Evolutionary conservation across 352 stramenopile genomes (phyloP).

Genomic region (Blastocystis sp.): DNA sequence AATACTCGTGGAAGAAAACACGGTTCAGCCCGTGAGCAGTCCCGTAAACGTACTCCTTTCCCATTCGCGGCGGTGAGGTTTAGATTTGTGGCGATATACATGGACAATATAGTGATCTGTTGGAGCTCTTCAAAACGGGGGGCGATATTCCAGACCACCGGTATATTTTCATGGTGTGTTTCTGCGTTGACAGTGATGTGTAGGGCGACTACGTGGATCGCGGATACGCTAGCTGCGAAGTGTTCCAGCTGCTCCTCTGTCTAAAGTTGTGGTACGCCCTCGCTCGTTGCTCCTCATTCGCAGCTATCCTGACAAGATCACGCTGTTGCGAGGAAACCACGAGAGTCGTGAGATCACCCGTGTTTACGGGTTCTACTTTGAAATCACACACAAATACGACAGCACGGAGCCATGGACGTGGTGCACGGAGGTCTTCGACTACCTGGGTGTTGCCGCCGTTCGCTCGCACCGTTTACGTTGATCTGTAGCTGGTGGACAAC

Average conservation of each 20-base stretch:
- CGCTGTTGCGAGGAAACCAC: constrained; percentile 86
- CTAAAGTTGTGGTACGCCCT: constrained; percentile 80
- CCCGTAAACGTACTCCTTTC: constrained; percentile 81
- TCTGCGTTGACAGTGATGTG: neutral
- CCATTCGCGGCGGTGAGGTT: neutral
- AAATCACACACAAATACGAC: constrained; percentile 92
- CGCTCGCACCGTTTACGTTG: constrained; percentile 79
- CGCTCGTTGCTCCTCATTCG: constrained; percentile 82
- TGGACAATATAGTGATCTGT: constrained; percentile 80
- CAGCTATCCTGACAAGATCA: constrained; percentile 86
- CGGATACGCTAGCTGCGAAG: constrained; percentile 87
- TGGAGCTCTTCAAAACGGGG: constrained; percentile 79
- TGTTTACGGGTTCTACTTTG: constrained; percentile 88
- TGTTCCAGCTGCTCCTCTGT: constrained; percentile 86
- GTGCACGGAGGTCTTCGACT: constrained; percentile 94
- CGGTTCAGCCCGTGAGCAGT: constrained; percentile 85
- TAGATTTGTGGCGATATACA: constrained; percentile 79
- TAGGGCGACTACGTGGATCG: constrained; percentile 87
- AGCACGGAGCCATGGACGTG: constrained; percentile 94
- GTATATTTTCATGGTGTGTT: constrained; percentile 80
- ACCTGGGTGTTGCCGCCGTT: constrained; percentile 89
- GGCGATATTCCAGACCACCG: constrained; percentile 79
- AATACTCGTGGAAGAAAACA: constrained; percentile 73
- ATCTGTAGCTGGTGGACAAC: constrained; percentile 73
- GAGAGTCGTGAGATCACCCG: constrained; percentile 86